phyloP scores from a whole-genome alignment of 768 basidiomycete genomes.

The Cystobasidium tubakii region DNA sequence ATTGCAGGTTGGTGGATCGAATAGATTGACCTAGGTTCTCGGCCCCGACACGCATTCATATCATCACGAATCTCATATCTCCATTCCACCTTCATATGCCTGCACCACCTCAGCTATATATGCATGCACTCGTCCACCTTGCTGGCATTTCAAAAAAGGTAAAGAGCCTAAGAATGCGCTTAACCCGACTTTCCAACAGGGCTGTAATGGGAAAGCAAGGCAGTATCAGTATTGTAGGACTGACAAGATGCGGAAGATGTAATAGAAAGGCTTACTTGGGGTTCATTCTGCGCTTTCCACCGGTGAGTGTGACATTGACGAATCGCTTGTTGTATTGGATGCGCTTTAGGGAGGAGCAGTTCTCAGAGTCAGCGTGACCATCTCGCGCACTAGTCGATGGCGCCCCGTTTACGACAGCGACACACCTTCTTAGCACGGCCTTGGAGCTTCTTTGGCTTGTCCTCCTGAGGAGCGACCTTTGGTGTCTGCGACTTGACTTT shows the following conservation, averaged over 20 bases:
- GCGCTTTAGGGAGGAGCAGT: neutral
- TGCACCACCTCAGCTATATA: neutral
- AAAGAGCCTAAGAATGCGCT: neutral
- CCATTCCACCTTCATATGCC: neutral
- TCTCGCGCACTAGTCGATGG: too few species aligned
- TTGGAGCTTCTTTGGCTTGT: constrained; percentile 37
- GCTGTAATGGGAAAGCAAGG: neutral
- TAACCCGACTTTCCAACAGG: constrained; percentile 35
- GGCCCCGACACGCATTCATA: too few species aligned
- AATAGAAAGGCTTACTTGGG: constrained; percentile 11
- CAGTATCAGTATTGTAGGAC: neutral
- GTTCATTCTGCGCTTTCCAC: constrained; percentile 32
- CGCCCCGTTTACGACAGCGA: neutral
- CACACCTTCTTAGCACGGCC: constrained; percentile 33
- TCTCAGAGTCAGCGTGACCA: neutral
- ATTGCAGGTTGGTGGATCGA: neutral
- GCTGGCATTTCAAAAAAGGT: neutral
- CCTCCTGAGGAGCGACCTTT: constrained; percentile 31
- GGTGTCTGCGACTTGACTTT: constrained; percentile 37
- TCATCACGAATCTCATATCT: neutral
- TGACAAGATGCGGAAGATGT: neutral
- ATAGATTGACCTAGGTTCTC: too few species aligned
- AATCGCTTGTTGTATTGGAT: constrained; percentile 37
- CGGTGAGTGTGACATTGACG: constrained; percentile 29
- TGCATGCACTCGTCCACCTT: neutral